Base-by-base conservation (phyloP, 768 basidiomycete genomes). In the Pisolithus microcarpus region DNA sequence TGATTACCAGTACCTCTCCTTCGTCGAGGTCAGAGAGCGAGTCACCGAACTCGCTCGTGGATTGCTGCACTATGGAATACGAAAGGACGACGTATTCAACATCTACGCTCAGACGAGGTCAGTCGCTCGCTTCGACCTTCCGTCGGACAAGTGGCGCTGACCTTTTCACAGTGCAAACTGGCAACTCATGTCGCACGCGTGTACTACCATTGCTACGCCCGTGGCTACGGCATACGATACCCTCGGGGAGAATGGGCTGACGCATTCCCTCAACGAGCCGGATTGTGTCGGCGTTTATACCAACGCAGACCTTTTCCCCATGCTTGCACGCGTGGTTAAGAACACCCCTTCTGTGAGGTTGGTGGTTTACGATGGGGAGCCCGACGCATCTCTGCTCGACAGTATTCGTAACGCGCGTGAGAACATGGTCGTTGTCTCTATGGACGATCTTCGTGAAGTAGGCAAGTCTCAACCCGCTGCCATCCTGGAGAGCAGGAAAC, bases 211-310 rank as follows among this genome's bases (percentile, higher is more conserved):
- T 51, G 81, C 84, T 7, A 82, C 84, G 3, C 77, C 85, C 8
- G 89, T 96, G 58, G 93, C 91, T 1, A 98, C 96, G 2, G 93
- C 94, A 0, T 98, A 99, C 69, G 95, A 96, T 63, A 95, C 91
- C 2, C 85, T 98, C 21, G 95, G 96, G 48, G 85, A 88, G 63
- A 73, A 79, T 0, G 92, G 95, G 46, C 81, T 99, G 18, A 72
- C 83, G 0, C 93, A 98, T 67, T 92, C 95, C 0, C 80, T 98
- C 52, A 87, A 91, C 65, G 85, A 90, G 61, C 91, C 94, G 4
- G 73, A 84, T 43, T 92, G 87, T 56, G 75, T 81, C 23, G 87
- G 82, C 52, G 74, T 97, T 62, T 96, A 90, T 72, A 95, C 93
- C 58, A 95, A 99, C 60, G 86, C 88, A 34, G 88, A 92, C 30